Evolutionary conservation across 768 basidiomycete genomes (phyloP), one percentile per base, ranked within the genome.

Genomic region (Tulasnella sp.): DNA sequence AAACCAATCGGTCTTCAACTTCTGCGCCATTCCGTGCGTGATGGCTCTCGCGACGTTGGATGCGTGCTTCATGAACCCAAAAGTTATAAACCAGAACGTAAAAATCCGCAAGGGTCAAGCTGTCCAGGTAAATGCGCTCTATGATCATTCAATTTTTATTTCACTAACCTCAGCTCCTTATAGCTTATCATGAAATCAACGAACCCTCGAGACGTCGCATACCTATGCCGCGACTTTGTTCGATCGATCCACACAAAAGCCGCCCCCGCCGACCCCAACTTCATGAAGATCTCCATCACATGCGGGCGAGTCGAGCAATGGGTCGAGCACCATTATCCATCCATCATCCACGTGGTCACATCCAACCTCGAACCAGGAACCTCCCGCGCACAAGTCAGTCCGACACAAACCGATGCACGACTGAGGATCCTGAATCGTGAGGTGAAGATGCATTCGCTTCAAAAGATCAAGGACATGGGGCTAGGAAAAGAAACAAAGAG

Each of bases 31-130:
- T 61, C 95, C 95, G 4, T 88, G 85, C 17, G 80, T 85, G 11
- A 97, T 98, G 94, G 93, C 95, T 0, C 85, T 99, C 64, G 94
- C 95, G 9, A 98, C 95, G 7, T 78, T 99, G 21, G 81, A 85
- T 51, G 71, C 89, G 48, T 95, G 92, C 71, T 97, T 93, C 74
- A 93, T 90, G 88, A 98, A 98, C 73, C 80, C 80, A 7, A 75
- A 74, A 7, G 86, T 97, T 79, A 82, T 97, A 72, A 78, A 85
- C 64, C 73, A 78, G 66, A 94, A 96, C 69, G 83, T 96, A 69
- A 98, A 99, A 74, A 99, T 99, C 63, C 80, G 94, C 61, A 93
- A 92, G 69, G 92, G 91, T 1, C 81, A 84, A 64, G 92, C 95
- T 48, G 91, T 93, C 1, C 67, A 74, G 65, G 94, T 92, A 68